These are phyloP conservation scores for Rutstroemia sp. DNA, from an alignment of 2,329 filamentous ascomycete species.

Conservation along the genomic window DNA sequence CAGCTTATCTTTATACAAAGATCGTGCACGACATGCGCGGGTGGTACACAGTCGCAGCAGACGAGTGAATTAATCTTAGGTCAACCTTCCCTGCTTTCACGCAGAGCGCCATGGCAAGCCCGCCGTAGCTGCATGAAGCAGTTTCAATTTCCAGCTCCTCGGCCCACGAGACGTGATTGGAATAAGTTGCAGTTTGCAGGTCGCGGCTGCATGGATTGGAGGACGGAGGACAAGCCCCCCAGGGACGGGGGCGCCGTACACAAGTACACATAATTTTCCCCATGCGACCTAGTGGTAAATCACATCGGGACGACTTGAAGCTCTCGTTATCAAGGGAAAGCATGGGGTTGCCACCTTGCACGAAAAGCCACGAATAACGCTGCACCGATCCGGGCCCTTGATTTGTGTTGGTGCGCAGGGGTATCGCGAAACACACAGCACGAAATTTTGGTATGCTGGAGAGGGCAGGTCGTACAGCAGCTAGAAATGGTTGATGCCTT, in stretches of 20 bases:
- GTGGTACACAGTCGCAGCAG: background rate
- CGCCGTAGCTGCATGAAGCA: conserved; percentile 2
- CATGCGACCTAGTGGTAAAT: background rate
- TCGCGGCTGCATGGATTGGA: background rate
- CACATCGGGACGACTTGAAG: background rate
- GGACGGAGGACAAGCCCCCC: background rate
- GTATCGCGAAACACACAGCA: background rate
- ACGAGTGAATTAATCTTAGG: conserved; percentile 1
- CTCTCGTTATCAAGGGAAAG: background rate
- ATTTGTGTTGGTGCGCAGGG: background rate
- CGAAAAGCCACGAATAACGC: background rate
- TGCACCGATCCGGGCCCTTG: background rate
- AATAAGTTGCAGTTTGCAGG: background rate
- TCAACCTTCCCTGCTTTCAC: background rate
- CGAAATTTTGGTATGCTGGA: background rate
- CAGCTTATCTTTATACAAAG: conserved; percentile 1
- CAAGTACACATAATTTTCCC: background rate
- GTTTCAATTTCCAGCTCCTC: conserved; percentile 8
- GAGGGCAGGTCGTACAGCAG: background rate
- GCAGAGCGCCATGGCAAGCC: conserved; percentile 1
- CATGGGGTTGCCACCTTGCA: background rate
- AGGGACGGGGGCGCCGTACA: background rate
- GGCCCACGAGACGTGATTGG: conserved; percentile 3
- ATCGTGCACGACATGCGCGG: too few relatives aligned
- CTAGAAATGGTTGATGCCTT: conserved; percentile 7